Conservation (phyloP, 495 filamentous ascomycete genomes). For the Aeminium ludgeri region DNA sequence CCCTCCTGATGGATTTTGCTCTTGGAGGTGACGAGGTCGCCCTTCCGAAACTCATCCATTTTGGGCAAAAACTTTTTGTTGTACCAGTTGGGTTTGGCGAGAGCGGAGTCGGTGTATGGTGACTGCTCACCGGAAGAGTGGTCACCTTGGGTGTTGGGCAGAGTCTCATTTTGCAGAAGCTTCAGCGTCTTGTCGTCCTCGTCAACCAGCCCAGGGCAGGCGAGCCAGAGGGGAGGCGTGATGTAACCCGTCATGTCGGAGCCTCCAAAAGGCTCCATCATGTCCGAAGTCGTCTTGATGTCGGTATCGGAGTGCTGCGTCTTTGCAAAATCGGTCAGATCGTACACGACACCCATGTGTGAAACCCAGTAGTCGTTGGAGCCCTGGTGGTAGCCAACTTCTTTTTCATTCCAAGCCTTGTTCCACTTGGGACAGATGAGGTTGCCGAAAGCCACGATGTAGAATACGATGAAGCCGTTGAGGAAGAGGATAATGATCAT, state of each 20-base stretch:
- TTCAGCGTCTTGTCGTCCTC: slow-evolving; percentile 32
- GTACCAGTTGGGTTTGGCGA: slow-evolving; percentile 54
- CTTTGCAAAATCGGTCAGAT: slow-evolving; percentile 76
- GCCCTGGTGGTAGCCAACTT: slow-evolving; percentile 55
- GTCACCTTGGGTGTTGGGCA: slow-evolving; percentile 30
- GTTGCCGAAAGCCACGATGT: slow-evolving; percentile 72
- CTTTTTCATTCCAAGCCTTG: slow-evolving; percentile 66
- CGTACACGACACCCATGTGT: slow-evolving; percentile 78
- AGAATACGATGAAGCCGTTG: slow-evolving; percentile 78
- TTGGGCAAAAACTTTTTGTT: slow-evolving; percentile 49
- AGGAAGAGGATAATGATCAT: slow-evolving; percentile 63
- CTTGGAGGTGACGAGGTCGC: slow-evolving; percentile 53
- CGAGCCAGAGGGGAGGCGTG: slow-evolving; percentile 53
- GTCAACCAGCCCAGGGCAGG: slow-evolving; percentile 50
- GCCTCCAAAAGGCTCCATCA: slow-evolving; percentile 65
- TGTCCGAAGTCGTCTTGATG: slow-evolving; percentile 39
- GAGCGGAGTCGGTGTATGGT: no score
- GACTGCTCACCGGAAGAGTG: slow-evolving; percentile 68
- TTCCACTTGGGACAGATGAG: slow-evolving; percentile 80
- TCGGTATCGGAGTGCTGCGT: slow-evolving; percentile 58
- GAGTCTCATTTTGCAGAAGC: slow-evolving; percentile 48
- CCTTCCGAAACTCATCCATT: slow-evolving; percentile 75
- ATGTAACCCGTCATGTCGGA: slow-evolving; percentile 72
- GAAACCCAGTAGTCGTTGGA: slow-evolving; percentile 74
- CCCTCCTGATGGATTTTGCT: slow-evolving; percentile 43